Conservation (phyloP, 2,329 filamentous ascomycete species). For the Capronia epimyces region DNA sequence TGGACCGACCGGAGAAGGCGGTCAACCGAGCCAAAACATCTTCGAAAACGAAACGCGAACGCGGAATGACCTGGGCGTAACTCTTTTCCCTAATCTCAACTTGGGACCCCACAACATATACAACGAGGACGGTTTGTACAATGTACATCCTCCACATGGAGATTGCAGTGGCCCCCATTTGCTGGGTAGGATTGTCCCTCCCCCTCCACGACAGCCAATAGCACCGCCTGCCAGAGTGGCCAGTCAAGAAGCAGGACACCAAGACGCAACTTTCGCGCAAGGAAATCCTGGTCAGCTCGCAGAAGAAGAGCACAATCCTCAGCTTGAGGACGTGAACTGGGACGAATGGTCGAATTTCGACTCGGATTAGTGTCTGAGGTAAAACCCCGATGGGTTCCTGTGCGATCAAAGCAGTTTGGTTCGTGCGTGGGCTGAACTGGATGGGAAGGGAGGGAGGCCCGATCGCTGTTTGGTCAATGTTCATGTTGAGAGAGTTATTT, state of each 20-base stretch:
- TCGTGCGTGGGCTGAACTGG: too few species aligned
- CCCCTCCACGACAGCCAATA: not conserved
- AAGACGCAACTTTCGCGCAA: not conserved
- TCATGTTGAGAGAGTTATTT: not conserved
- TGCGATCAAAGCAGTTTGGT: not conserved
- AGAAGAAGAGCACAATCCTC: not conserved
- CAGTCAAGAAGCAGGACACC: not conserved
- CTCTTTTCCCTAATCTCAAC: not conserved
- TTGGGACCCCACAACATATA: not conserved
- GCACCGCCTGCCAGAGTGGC: not conserved
- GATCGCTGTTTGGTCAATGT: not conserved
- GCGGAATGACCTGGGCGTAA: not conserved
- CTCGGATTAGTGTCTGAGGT: not conserved
- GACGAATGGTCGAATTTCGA: not conserved
- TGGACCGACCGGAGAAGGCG: not conserved
- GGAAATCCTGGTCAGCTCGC: not conserved
- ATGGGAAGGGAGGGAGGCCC: not conserved
- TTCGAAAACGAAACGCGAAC: not conserved
- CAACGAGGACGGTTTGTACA: not conserved
- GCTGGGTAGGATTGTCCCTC: not conserved
- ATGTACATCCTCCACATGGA: slow-evolving; percentile 4
- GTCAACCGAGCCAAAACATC: not conserved
- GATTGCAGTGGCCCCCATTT: not conserved
- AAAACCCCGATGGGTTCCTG: not conserved
- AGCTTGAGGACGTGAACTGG: not conserved